These are phyloP conservation scores for Cerioporus squamosus DNA, from an alignment of 1,284 basidiomycete genomes.

Conservation along the genomic window DNA sequence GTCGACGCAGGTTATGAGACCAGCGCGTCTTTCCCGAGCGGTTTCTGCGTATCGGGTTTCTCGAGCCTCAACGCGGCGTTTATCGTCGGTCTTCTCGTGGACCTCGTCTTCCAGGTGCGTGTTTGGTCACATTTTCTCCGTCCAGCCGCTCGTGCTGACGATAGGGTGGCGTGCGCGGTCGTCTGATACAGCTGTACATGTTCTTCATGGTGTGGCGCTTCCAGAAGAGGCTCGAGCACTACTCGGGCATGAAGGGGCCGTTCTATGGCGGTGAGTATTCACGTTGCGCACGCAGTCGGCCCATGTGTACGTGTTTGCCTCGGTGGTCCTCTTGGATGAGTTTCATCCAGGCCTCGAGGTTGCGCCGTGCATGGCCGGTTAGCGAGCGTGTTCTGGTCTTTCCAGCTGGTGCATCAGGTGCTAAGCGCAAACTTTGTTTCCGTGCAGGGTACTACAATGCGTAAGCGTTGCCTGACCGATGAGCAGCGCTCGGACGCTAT, in stretches of 20 bases:
- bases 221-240: constrained; percentile 70
- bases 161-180: too few species aligned
- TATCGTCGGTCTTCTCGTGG: constrained; percentile 67
- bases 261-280: constrained; percentile 58
- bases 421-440: constrained; percentile 26
- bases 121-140: constrained; percentile 8
- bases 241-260: constrained; percentile 65
- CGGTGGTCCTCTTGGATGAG: constrained; percentile 3
- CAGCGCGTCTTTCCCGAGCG: constrained; percentile 52
- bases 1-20: constrained; percentile 47
- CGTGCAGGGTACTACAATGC: constrained; percentile 36
- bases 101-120: constrained; percentile 70
- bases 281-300: constrained; percentile 8
- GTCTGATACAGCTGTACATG: constrained; percentile 62
- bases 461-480: constrained; percentile 21
- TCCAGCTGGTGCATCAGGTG: constrained; percentile 9
- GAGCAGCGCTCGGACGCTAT: constrained; percentile 19
- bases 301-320: constrained; percentile 14
- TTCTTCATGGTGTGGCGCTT: constrained; percentile 75
- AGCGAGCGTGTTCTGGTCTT: constrained; percentile 9
- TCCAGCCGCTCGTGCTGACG: constrained; percentile 14
- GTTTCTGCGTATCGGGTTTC: constrained; percentile 69
- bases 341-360: constrained; percentile 7
- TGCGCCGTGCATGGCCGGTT: constrained; percentile 8
- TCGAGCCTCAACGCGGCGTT: constrained; percentile 69